Percentiles rank a stretch among this genome's conserved stretches.
These are phyloP conservation scores for Uronychia binucleata DNA, from an alignment of 73 alveolate genomes.

Conservation along the genomic window DNA sequence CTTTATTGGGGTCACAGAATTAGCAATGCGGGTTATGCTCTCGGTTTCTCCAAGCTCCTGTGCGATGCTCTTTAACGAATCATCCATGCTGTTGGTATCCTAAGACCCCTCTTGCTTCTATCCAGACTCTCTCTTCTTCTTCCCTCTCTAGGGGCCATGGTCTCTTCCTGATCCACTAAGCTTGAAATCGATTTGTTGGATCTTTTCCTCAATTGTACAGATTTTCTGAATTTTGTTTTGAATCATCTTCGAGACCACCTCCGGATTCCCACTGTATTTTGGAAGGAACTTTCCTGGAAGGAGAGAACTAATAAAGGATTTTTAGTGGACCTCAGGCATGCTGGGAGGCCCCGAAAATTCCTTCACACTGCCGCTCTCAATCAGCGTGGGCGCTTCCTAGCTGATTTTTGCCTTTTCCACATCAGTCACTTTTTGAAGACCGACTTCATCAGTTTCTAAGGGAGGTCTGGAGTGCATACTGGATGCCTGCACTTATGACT, in stretches of 20 bases:
- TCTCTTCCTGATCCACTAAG: neutral
- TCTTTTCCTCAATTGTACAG: neutral
- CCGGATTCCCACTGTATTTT: no score
- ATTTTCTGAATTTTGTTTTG: no score
- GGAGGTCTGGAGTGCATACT: neutral
- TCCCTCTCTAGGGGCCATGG: neutral
- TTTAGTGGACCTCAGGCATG: no score
- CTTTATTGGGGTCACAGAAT: neutral
- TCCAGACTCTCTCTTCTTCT: neutral
- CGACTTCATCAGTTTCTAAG: neutral
- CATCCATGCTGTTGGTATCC: neutral
- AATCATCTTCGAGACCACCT: no score
- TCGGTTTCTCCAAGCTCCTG: constrained; percentile 2
- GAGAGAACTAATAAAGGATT: no score
- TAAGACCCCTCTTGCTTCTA: neutral
- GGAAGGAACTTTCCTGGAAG: no score
- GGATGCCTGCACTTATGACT: neutral
- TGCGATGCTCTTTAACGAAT: constrained; percentile 3
- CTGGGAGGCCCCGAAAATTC: no score
- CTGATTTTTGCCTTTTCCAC: neutral
- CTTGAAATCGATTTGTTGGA: no score
- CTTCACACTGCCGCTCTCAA: neutral
- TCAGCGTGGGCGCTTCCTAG: neutral
- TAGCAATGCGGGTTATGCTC: neutral
- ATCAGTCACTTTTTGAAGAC: neutral